Evolutionary conservation across 352 stramenopile genomes (phyloP).

Genomic region (Pythium plurisporium): DNA sequence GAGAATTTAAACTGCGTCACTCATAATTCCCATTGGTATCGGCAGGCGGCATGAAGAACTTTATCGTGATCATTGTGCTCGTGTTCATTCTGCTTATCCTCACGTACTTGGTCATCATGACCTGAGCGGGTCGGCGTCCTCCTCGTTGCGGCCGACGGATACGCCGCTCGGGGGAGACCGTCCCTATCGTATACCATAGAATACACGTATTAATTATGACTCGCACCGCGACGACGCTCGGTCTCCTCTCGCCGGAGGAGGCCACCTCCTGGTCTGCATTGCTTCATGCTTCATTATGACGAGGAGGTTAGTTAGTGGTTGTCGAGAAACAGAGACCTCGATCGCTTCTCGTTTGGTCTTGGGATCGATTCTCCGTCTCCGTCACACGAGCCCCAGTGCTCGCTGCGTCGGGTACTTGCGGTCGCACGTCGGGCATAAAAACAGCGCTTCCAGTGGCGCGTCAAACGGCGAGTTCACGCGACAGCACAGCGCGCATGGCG

Average conservation of each 20-base stretch:
- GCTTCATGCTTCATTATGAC: no score
- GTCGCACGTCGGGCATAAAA: conserved; percentile 65
- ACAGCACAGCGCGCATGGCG: conserved; percentile 63
- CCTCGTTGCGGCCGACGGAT: neutral
- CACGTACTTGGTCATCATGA: conserved; percentile 88
- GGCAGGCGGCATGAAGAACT: conserved; percentile 79
- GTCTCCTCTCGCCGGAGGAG: no score
- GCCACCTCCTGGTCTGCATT: no score
- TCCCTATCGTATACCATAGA: conserved; percentile 20
- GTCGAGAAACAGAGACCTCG: no score
- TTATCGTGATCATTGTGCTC: conserved; percentile 84
- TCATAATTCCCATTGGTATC: neutral
- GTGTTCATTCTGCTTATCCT: conserved; percentile 79
- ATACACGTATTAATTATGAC: conserved; percentile 23
- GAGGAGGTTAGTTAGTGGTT: no score
- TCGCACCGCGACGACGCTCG: neutral
- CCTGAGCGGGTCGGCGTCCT: no score
- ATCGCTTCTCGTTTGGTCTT: no score
- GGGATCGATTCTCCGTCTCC: neutral
- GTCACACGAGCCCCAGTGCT: conserved; percentile 48
- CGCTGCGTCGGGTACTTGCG: conserved; percentile 80
- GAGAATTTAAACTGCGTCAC: neutral
- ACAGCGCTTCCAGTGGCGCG: conserved; percentile 50
- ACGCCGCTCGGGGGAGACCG: neutral
- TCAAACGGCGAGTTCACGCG: conserved; percentile 34